Percentiles rank a stretch among this genome's conserved stretches.
These are phyloP conservation scores for Aspergillus awamori DNA, from an alignment of 2,329 filamentous ascomycete species.

Conservation along the genomic window DNA sequence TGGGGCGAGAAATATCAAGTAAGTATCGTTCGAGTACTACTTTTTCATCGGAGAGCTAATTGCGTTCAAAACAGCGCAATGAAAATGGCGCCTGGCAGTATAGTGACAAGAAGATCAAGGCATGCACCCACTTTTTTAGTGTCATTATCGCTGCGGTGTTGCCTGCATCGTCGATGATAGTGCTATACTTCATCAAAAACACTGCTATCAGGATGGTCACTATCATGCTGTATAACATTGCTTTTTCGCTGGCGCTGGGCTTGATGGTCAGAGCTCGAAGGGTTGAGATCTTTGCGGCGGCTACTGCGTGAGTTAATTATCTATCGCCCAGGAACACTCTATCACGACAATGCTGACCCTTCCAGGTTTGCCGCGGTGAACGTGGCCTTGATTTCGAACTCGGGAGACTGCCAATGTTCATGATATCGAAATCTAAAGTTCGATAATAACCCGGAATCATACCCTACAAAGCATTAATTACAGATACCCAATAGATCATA, in stretches of 20 bases:
- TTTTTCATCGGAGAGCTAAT: background rate
- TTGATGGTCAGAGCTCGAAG: constrained; percentile 3
- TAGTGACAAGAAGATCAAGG: background rate
- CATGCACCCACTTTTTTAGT: background rate
- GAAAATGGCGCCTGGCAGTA: background rate
- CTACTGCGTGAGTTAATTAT: constrained; percentile 4
- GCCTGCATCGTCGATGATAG: constrained; percentile 11
- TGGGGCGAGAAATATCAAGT: constrained; percentile 2
- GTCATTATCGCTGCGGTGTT: background rate
- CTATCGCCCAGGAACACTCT: background rate
- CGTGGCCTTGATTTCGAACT: constrained; percentile 3
- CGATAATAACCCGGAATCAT: too few relatives aligned
- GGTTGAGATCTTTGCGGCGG: constrained; percentile 9
- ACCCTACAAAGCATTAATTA: too few relatives aligned
- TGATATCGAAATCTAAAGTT: background rate
- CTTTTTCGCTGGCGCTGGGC: constrained; percentile 4
- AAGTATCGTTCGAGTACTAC: background rate
- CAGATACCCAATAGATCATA: too few relatives aligned
- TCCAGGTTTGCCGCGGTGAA: constrained; percentile 3
- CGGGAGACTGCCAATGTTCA: background rate
- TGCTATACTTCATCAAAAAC: background rate
- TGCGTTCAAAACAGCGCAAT: background rate
- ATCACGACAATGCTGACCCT: background rate
- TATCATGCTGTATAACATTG: constrained; percentile 7
- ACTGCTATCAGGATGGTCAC: background rate